Conservation (phyloP, 2,329 filamentous ascomycete genomes). For the Hypoxylon sp. region DNA sequence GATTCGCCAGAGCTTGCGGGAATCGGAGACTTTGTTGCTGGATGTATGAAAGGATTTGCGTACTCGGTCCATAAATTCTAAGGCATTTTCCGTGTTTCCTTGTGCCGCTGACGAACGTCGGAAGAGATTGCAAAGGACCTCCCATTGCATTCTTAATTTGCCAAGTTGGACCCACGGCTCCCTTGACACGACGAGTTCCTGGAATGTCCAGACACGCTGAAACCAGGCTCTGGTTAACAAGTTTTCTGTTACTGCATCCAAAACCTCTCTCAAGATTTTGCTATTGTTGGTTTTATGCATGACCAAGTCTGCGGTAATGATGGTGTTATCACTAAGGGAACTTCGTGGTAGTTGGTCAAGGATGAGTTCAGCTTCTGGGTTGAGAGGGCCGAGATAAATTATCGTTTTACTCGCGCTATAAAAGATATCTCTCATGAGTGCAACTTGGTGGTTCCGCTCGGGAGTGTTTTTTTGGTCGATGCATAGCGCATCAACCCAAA, state of each 20-base stretch:
- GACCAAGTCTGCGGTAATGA: no score
- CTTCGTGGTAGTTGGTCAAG: neutral
- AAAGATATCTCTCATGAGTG: constrained; percentile 29
- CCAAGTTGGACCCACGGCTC: constrained; percentile 37
- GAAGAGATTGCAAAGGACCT: constrained; percentile 12
- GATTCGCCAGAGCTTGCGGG: constrained; percentile 16
- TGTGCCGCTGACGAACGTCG: neutral
- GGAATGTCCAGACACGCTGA: constrained; percentile 34
- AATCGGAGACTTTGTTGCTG: neutral
- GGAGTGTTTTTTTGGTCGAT: constrained; percentile 25
- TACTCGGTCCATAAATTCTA: constrained; percentile 1
- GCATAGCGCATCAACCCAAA: constrained; percentile 31
- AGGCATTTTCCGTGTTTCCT: neutral
- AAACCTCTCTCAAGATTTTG: no score
- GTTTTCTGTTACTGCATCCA: neutral
- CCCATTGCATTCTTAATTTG: constrained; percentile 21
- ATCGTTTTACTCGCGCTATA: constrained; percentile 27
- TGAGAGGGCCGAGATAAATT: constrained; percentile 21
- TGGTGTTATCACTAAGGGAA: neutral
- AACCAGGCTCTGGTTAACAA: constrained; percentile 31
- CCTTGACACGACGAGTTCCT: constrained; percentile 31
- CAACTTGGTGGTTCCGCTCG: constrained; percentile 31
- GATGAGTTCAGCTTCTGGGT: neutral
- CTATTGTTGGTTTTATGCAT: no score
- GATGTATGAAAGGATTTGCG: constrained; percentile 5